Base-by-base conservation (phyloP, 2,329 filamentous ascomycete species). In the Dichotomopilus funicola region DNA sequence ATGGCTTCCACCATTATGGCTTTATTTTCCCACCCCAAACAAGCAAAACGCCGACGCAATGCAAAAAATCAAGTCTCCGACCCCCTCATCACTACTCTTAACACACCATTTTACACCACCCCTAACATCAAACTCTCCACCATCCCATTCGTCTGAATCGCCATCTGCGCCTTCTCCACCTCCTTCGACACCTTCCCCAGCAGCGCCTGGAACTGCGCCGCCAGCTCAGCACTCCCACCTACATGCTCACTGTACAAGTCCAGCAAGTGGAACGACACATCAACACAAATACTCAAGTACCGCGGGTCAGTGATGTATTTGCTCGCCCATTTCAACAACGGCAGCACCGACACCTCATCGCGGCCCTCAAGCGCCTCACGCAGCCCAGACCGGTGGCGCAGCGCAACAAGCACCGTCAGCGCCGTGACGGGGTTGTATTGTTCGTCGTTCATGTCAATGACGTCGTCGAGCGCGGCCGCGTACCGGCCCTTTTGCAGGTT, bases 211-310 rank as follows among this genome's bases (percentile, higher is more conserved):
- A 97, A 84, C 49, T 85, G 78, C 49, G 78, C 77, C 59, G 89
- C 85, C 54, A 97, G 80, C 68, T 88, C 84, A 6, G 81, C 78
- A 38, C 87, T 91, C 49, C 85, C 83, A 2, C 83, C 88, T 31
- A 91, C 78, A 63, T 90, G 87, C 67, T 89, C 86, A 35, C 87
- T 85, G 70, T 97, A 99, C 40, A 97, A 75, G 66, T 99, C 92
- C 19, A 97, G 75, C 38, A 97, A 76, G 57, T 91, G 79, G 65
- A 95, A 80, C 12, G 87, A 86, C 27, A 94, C 83, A 70, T 97
- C 92, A 31, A 91, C 87, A 66, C 89, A 91, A 37, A 96, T 75
- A 58, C 80, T 80, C 48, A 94, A 84, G 68, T 94, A 88, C 54
- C 89, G 83, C 37, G 92, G 89, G 68, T 96, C 87, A 41, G 85